Conservation (phyloP, 148 eudicot genomes). For the Arctostaphylos glauca region DNA sequence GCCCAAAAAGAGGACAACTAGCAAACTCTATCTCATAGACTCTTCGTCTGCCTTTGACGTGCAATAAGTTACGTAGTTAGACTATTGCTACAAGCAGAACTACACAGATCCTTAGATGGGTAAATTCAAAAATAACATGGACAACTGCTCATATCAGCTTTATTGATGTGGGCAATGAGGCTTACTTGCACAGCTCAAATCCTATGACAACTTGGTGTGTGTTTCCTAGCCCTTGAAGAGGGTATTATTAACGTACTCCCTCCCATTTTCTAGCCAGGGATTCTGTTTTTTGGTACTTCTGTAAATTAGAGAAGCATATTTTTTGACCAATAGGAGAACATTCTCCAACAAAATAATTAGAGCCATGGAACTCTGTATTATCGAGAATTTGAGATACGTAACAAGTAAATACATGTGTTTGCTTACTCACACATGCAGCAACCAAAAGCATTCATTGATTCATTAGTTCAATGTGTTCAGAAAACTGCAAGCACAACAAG, state of each 20-base stretch:
- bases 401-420: not conserved
- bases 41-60: not conserved
- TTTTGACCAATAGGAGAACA: not conserved
- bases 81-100: not conserved
- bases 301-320: not conserved
- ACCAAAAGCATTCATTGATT: not conserved
- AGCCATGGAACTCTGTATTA: not conserved
- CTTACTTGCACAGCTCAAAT: not conserved
- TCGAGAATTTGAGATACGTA: not conserved
- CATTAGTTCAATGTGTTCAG: not conserved
- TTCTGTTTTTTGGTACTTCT: slow-evolving; percentile 7
- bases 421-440: not conserved
- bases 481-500: slow-evolving; percentile 11
- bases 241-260: not conserved
- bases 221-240: not conserved
- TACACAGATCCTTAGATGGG: not conserved
- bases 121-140: not conserved
- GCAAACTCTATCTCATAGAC: not conserved
- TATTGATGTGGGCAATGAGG: not conserved
- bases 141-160: not conserved
- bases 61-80: not conserved
- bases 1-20: not conserved
- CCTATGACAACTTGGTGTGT: not conserved
- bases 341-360: not conserved
- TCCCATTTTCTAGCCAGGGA: not conserved